Evolutionary conservation across 495 filamentous ascomycete species (phyloP).

Genomic region (Neurospora sp.): DNA sequence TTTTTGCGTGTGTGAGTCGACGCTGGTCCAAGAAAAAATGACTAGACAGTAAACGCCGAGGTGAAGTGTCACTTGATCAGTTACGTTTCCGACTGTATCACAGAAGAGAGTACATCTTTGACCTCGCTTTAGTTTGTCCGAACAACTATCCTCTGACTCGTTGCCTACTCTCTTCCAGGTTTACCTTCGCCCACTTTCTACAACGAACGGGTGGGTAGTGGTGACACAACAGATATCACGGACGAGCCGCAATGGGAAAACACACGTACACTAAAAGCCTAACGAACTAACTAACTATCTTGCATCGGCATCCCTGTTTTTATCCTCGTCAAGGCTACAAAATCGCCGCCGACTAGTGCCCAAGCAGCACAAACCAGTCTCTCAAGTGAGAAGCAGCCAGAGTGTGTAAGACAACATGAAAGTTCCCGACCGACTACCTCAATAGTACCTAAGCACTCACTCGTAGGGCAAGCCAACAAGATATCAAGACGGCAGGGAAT

Average conservation of each 20-base stretch:
- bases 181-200: background rate
- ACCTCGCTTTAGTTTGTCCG: background rate
- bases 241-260: background rate
- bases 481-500: no score
- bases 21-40: background rate
- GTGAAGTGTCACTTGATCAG: background rate
- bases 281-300: background rate
- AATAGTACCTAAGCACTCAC: no score
- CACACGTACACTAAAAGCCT: background rate
- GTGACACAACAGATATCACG: background rate
- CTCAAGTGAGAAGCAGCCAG: no score
- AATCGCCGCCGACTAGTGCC: no score
- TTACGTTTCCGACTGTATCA: background rate
- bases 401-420: no score
- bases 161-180: background rate
- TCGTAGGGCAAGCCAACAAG: no score
- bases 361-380: no score
- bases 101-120: background rate
- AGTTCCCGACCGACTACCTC: no score
- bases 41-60: background rate
- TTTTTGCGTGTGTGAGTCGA: background rate
- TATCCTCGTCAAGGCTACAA: no score
- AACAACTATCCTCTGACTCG: background rate
- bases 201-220: background rate
- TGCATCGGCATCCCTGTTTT: no score